These are phyloP conservation scores for Mucor racemosus DNA, from an alignment of 371 early-diverging fungal species.

Conservation along the genomic window DNA sequence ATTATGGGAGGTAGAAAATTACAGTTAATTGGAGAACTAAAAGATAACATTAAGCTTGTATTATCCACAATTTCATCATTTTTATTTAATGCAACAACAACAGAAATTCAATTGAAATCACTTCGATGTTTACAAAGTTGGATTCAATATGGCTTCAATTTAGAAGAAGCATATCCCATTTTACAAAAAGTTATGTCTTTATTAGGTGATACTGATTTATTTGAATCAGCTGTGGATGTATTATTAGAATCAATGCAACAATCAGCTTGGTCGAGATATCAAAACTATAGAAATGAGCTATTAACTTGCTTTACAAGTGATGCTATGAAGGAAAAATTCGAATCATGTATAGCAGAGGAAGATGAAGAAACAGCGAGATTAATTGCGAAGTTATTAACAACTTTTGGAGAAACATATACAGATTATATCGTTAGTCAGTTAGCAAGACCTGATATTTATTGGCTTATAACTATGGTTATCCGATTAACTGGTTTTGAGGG, in stretches of 20 bases:
- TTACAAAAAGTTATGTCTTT: conserved; percentile 49
- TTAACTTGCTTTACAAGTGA: conserved; percentile 61
- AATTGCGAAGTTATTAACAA: conserved; percentile 64
- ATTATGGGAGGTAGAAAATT: conserved; percentile 52
- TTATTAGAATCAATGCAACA: conserved; percentile 62
- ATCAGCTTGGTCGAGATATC: conserved; percentile 35
- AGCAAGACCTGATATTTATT: conserved; percentile 47
- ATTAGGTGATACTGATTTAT: conserved; percentile 47
- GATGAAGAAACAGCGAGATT: conserved; percentile 61
- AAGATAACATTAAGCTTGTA: conserved; percentile 51
- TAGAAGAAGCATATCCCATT: conserved; percentile 58
- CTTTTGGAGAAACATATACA: conserved; percentile 75
- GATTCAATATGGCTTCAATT: conserved; percentile 65
- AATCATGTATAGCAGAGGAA: conserved; percentile 53
- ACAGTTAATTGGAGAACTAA: conserved; percentile 53
- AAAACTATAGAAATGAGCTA: conserved; percentile 55
- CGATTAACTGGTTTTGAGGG: conserved; percentile 75
- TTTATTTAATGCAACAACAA: conserved; percentile 7
- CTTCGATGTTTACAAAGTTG: conserved; percentile 64
- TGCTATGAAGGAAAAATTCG: conserved; percentile 52
- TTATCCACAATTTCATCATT: conserved; percentile 44
- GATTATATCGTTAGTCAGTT: conserved; percentile 61
- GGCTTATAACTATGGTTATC: conserved; percentile 68
- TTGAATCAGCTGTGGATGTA: conserved; percentile 59
- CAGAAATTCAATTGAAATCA: conserved; percentile 49